Evolutionary conservation across 139 green algal genomes (phyloP).

Genomic region (Astrephomene gubernaculifera): DNA sequence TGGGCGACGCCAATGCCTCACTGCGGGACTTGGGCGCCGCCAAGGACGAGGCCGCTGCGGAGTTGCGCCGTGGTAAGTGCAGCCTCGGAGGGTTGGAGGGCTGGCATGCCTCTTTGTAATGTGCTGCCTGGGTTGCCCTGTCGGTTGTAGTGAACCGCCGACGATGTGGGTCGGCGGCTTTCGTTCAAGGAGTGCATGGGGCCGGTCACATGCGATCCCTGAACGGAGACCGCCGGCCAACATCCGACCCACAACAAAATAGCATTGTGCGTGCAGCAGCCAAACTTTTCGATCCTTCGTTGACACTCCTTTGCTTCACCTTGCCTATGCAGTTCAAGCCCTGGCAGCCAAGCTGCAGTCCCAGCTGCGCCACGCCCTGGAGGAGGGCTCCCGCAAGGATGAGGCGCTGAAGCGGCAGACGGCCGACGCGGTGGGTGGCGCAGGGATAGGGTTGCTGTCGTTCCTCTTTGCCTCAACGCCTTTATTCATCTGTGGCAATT

Average conservation of each 20-base stretch:
- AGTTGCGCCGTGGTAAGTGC: slow-evolving; percentile 15
- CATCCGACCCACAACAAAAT: too few relatives aligned
- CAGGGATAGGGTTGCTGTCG: neutral
- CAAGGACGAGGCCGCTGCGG: neutral
- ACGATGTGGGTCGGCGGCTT: too few relatives aligned
- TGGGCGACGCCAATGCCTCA: neutral
- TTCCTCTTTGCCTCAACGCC: neutral
- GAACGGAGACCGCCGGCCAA: too few relatives aligned
- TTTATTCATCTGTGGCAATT: neutral
- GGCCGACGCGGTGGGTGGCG: neutral
- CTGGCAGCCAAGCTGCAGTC: neutral
- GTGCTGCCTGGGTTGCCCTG: too few relatives aligned
- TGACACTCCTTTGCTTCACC: too few relatives aligned
- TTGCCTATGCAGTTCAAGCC: neutral
- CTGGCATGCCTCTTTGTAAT: too few relatives aligned
- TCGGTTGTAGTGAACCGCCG: too few relatives aligned
- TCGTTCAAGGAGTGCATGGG: too few relatives aligned
- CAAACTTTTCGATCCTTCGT: too few relatives aligned
- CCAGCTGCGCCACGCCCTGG: slow-evolving; percentile 1
- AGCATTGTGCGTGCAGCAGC: too few relatives aligned
- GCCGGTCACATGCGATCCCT: too few relatives aligned
- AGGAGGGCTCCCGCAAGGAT: slow-evolving; percentile 1
- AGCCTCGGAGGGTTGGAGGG: too few relatives aligned
- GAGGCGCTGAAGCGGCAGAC: neutral
- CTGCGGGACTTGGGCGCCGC: neutral